Conservation (phyloP, 164 flowering plant genomes). For the Dillenia suffruticosa region DNA sequence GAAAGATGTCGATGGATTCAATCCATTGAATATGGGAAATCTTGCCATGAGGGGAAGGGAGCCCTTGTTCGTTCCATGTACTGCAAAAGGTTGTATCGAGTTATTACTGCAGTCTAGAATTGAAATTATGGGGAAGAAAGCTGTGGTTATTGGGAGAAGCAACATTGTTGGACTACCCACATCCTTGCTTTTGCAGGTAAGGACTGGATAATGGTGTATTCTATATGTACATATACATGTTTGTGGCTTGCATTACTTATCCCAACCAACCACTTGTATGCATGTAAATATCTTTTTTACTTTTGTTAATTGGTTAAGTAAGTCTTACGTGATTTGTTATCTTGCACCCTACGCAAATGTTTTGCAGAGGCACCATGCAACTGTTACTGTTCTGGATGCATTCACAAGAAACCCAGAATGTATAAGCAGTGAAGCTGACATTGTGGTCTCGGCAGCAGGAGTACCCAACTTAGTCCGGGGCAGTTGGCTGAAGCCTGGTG, state of each 20-base stretch:
- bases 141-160: conserved; percentile 84
- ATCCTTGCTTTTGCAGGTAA: conserved; percentile 77
- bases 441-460: conserved; percentile 77
- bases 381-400: conserved; percentile 67
- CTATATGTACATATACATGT: no score
- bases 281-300: no score
- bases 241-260: no score
- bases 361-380: conserved; percentile 80
- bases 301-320: no score
- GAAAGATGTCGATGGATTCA: conserved; percentile 90
- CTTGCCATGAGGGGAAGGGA: conserved; percentile 81
- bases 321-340: no score
- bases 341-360: neutral
- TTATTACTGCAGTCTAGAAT: conserved; percentile 53
- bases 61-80: conserved; percentile 78
- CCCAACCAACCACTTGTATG: no score
- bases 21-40: conserved; percentile 79
- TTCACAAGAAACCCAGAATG: conserved; percentile 58
- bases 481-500: conserved; percentile 87
- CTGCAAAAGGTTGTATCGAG: conserved; percentile 82
- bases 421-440: conserved; percentile 75
- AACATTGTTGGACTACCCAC: conserved; percentile 77
- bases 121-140: conserved; percentile 69
- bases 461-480: conserved; percentile 73
- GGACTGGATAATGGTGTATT: no score